Base-by-base conservation (phyloP, 2,329 filamentous ascomycete genomes). In the Magnaporthiopsis rhizophila region DNA sequence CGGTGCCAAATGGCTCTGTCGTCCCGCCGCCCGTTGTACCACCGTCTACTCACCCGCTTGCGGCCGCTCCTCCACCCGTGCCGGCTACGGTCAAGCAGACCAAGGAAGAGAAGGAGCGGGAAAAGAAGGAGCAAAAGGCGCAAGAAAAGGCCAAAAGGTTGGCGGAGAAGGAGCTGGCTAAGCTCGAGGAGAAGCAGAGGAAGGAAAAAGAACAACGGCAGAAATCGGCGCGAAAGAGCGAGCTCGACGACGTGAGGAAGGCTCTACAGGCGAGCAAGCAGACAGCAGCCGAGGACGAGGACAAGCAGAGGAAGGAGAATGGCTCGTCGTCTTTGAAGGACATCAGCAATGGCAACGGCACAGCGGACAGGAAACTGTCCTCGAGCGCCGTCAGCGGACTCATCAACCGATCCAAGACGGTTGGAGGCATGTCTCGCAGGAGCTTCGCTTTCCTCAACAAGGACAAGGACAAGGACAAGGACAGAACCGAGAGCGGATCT, bases 371-470 rank as follows among this genome's bases (percentile, higher is more conserved):
- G 21, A 38, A 58, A 8, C 26, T 28, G 13, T 7, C 26, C 58
- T 60, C 58, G 7, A 62, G 59, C 56, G 63, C 65, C 26, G 65
- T 63, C 32, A 56, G 74, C 36, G 78, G 80, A 6, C 80, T 86
- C 36, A 77, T 95, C 58, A 86, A 85, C 70, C 82, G 90, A 59
- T 87, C 90, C 68, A 85, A 87, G 69, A 83, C 88, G 64, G 58
- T 60, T 32, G 86, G 86, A 12, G 91, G 88, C 67, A 83, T 96
- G 79, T 85, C 90, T 61, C 86, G 88, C 67, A 91, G 89, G 75
- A 89, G 90, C 69, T 88, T 91, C 71, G 84, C 83, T 38, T 89
- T 90, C 71, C 77, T 88, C 53, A 79, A 81, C 69, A 86, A 84
- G 64, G 75, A 75, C 62, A 68, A 70, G 58, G 75, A 75, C 62